Base-by-base conservation (phyloP, 1,139 yeast species). In the Torulaspora pretoriensis region DNA sequence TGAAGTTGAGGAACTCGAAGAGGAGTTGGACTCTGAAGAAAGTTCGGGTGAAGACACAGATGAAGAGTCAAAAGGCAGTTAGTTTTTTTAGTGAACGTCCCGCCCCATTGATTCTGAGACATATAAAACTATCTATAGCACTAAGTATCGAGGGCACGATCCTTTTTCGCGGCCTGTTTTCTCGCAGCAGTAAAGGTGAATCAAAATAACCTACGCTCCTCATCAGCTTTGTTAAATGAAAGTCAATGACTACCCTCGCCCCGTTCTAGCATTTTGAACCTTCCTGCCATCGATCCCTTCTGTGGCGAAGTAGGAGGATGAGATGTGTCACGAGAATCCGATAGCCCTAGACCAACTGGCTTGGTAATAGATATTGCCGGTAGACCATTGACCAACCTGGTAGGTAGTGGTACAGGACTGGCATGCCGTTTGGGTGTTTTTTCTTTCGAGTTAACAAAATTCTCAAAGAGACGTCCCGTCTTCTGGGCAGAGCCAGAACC, bases 1-100 rank as follows among this genome's bases (percentile, higher is more conserved):
- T 27, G 66, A 65, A 8, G 69, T 81, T 19, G 88, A 84, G 53
- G 79, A 76, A 45, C 64, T 81, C 28, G 65, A 67, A 32, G 70
- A 53, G n/a, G 70, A 60, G 14, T 67, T 63, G 9, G 65, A 50
- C 22, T 69, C 59, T 13, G 61, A 49, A 2, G 65, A 54, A 2
- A 61, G 50, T 8, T 29, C 32, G 16, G 22, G 16, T 10, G 1
- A 54, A 46, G 55, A 46, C 2, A 46, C 47, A 7, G 46, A 40
- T 5, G 52, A 46, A 3, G 53, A 43, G 3, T 19, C 22, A 19
- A 19, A 19, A 5, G 22, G 22, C 22, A 7, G 7, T 19, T 19
- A 19, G 7, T 19, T 19, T 19, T 19, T 7, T 2, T 19, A 19
- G 22, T 19, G 22, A 19, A 17, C 4, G 19, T 19, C 2, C 22